Evolutionary conservation across 768 basidiomycete genomes (phyloP).

Genomic region (Candolleomyces eurysporus): DNA sequence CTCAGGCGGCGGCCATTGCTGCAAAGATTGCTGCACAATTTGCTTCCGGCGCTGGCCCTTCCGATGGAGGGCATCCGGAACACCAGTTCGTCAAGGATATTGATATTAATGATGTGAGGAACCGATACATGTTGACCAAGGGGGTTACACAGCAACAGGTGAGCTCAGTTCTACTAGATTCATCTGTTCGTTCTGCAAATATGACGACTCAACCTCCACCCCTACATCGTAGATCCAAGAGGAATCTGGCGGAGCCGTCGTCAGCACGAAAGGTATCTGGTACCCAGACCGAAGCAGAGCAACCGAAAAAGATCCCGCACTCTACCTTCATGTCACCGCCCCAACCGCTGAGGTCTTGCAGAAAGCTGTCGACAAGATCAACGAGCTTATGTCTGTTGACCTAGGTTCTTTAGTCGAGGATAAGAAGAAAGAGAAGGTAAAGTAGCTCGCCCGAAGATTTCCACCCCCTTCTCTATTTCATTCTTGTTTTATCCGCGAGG

Average conservation of each 20-base stretch:
- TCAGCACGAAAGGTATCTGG: slow-evolving; percentile 94
- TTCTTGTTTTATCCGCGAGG: background rate
- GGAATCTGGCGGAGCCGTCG: slow-evolving; percentile 82
- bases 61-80: slow-evolving; percentile 48
- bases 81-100: slow-evolving; percentile 87
- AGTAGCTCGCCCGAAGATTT: background rate
- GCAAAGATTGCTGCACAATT: slow-evolving; percentile 95
- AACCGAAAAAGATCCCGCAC: slow-evolving; percentile 87
- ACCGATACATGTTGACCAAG: slow-evolving; percentile 93
- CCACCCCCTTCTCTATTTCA: too few species aligned
- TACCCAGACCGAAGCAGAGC: slow-evolving; percentile 92
- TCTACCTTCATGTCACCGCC: slow-evolving; percentile 93
- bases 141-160: slow-evolving; percentile 91
- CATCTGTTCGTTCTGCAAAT: background rate
- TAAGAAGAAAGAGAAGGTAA: slow-evolving; percentile 63
- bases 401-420: slow-evolving; percentile 81
- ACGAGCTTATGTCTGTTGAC: slow-evolving; percentile 71
- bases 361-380: slow-evolving; percentile 65
- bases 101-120: slow-evolving; percentile 95
- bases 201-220: background rate
- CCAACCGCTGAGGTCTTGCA: slow-evolving; percentile 62
- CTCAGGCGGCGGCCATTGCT: slow-evolving; percentile 78
- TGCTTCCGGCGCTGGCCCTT: slow-evolving; percentile 41
- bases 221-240: slow-evolving; percentile 66
- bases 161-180: too few species aligned